A percentile compares a stretch with the other conserved stretches of the same genome.
Conservation (phyloP, 2,329 filamentous ascomycete genomes). For the Bisporella sp. region DNA sequence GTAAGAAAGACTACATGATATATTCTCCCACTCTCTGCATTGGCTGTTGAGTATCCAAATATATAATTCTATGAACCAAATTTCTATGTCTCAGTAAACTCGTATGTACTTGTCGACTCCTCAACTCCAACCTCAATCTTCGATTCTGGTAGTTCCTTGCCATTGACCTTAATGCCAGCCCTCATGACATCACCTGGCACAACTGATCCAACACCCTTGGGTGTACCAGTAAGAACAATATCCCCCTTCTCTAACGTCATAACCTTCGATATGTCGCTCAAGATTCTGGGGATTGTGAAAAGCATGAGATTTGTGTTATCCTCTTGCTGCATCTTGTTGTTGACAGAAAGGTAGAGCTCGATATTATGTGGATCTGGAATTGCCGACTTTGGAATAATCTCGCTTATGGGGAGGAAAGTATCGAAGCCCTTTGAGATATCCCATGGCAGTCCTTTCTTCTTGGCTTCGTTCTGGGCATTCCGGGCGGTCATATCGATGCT, state of each 20-base stretch:
- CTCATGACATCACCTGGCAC: conserved; percentile 81
- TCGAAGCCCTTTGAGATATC: conserved; percentile 96
- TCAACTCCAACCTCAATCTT: conserved; percentile 77
- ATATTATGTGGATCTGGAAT: conserved; percentile 85
- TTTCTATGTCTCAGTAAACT: conserved; percentile 65
- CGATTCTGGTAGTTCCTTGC: conserved; percentile 78
- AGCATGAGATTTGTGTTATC: conserved; percentile 94
- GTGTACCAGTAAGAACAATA: conserved; percentile 92
- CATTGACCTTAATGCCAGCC: conserved; percentile 71
- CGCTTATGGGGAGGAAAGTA: conserved; percentile 85
- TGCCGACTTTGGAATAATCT: conserved; percentile 69
- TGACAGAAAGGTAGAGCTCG: conserved; percentile 80
- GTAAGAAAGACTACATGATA: too few relatives aligned
- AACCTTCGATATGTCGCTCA: conserved; percentile 88
- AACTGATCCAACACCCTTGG: conserved; percentile 87
- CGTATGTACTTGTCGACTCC: conserved; percentile 71
- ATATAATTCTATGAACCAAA: background rate
- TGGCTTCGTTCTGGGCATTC: conserved; percentile 93
- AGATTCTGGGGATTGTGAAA: conserved; percentile 77
- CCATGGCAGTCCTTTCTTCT: conserved; percentile 97
- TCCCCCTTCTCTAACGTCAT: conserved; percentile 93
- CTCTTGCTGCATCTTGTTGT: conserved; percentile 68
- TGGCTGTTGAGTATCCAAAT: background rate
- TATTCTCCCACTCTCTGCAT: too few relatives aligned
- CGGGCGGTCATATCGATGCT: conserved; percentile 97